Percentiles rank a stretch among this genome's conserved stretches.
These are phyloP conservation scores for Tylopilus cervinicoccineus DNA, from an alignment of 768 basidiomycete species.

Conservation along the genomic window DNA sequence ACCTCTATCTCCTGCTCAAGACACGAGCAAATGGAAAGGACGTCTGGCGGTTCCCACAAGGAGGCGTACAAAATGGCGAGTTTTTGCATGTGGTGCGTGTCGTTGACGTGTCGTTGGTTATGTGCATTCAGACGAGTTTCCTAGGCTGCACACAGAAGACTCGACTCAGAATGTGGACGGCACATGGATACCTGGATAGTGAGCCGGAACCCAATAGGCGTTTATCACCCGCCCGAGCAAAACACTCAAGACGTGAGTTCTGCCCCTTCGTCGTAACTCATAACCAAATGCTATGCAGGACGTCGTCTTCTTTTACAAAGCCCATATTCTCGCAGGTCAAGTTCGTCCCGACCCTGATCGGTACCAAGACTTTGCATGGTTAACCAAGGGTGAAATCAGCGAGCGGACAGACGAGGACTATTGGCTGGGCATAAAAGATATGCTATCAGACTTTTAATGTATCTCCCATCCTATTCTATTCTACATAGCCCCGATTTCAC, in stretches of 20 bases:
- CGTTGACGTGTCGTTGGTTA: not conserved
- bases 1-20: slow-evolving; percentile 82
- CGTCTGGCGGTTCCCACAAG: slow-evolving; percentile 82
- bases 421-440: slow-evolving; percentile 75
- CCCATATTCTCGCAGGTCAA: slow-evolving; percentile 88
- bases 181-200: slow-evolving; percentile 94
- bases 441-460: slow-evolving; percentile 60
- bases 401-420: slow-evolving; percentile 62
- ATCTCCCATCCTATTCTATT: slow-evolving; percentile 4
- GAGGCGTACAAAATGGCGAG: slow-evolving; percentile 56
- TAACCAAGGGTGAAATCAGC: slow-evolving; percentile 89
- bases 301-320: slow-evolving; percentile 88
- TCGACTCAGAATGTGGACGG: slow-evolving; percentile 68
- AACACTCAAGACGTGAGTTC: slow-evolving; percentile 36
- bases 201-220: slow-evolving; percentile 83
- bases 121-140: not conserved
- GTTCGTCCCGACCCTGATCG: slow-evolving; percentile 52
- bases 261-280: not conserved
- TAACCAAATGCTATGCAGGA: slow-evolving; percentile 41
- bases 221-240: slow-evolving; percentile 51
- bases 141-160: slow-evolving; percentile 71
- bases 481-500: not conserved
- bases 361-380: slow-evolving; percentile 83
- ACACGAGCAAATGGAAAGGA: slow-evolving; percentile 41
- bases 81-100: slow-evolving; percentile 70